Percentiles rank a stretch among this genome's conserved stretches.
These are phyloP conservation scores for Volvox carteri DNA, from an alignment of 163 green algal species.

Conservation along the genomic window DNA sequence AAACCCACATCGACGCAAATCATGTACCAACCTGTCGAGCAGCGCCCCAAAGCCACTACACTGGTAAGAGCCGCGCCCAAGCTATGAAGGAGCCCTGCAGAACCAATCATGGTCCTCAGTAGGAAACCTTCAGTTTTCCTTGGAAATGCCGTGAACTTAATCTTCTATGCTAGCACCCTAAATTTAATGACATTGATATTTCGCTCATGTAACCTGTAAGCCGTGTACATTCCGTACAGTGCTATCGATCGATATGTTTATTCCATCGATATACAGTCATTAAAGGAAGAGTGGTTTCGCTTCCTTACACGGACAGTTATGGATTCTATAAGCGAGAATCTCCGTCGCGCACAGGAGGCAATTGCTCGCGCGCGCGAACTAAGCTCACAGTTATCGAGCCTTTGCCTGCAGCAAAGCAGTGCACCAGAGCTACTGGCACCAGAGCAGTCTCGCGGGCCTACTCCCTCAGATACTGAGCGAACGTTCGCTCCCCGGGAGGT, in stretches of 20 bases:
- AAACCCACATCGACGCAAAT: neutral
- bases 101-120: neutral
- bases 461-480: neutral
- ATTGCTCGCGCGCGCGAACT: constrained; percentile 25
- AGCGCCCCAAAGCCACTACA: neutral
- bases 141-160: too few species aligned
- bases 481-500: neutral
- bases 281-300: neutral
- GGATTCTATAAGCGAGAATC: constrained; percentile 26
- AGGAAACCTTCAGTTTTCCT: too few species aligned
- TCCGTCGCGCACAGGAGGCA: constrained; percentile 38
- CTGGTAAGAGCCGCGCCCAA: neutral
- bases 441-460: neutral
- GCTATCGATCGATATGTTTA: neutral
- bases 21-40: neutral
- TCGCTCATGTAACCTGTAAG: too few species aligned
- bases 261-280: neutral
- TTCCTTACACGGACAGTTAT: constrained; percentile 14
- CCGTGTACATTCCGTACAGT: neutral
- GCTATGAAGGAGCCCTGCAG: neutral
- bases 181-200: too few species aligned
- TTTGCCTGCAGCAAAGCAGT: constrained; percentile 6
- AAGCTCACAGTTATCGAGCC: constrained; percentile 22
- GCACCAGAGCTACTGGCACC: neutral
- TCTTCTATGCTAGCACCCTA: too few species aligned